phyloP scores from a whole-genome alignment of 768 basidiomycete species.

The Leucosporidium creatinivorum region DNA sequence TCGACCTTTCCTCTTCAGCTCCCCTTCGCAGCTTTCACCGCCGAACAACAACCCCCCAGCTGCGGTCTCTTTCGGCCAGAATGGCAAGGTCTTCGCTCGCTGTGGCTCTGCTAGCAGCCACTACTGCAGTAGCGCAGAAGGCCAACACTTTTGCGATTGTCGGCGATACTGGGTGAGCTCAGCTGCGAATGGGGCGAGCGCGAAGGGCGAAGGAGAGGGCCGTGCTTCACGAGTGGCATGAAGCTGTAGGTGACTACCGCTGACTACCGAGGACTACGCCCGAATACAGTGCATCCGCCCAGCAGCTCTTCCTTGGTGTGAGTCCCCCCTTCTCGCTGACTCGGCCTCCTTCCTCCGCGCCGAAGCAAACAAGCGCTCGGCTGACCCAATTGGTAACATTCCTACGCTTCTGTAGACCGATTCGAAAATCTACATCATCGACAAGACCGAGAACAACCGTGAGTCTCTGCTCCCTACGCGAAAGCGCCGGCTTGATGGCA shows the following conservation, averaged over 20 bases:
- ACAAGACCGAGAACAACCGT: too few species aligned
- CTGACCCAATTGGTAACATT: too few species aligned
- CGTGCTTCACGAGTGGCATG: constrained; percentile 48
- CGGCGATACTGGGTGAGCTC: constrained; percentile 48
- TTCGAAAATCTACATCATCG: neutral
- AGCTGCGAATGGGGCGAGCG: too few species aligned
- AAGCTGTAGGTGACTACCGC: too few species aligned
- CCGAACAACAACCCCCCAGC: too few species aligned
- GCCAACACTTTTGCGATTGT: constrained; percentile 49
- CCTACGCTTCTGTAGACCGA: neutral
- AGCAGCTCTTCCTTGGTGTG: constrained; percentile 64
- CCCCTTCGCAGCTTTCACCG: too few species aligned
- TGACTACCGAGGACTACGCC: neutral
- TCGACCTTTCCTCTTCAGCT: too few species aligned
- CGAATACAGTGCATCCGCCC: constrained; percentile 46
- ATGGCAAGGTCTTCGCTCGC: too few species aligned
- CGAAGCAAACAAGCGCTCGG: neutral
- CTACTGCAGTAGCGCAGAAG: neutral
- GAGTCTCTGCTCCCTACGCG: too few species aligned
- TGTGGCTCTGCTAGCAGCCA: too few species aligned
- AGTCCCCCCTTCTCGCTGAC: neutral
- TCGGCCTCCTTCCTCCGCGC: neutral
- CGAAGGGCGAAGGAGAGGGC: constrained; percentile 42
- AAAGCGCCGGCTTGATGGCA: too few species aligned
- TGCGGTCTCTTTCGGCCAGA: too few species aligned